Evolutionary conservation across 768 basidiomycete species (phyloP).

Genomic region (Lentinus tigrinus): DNA sequence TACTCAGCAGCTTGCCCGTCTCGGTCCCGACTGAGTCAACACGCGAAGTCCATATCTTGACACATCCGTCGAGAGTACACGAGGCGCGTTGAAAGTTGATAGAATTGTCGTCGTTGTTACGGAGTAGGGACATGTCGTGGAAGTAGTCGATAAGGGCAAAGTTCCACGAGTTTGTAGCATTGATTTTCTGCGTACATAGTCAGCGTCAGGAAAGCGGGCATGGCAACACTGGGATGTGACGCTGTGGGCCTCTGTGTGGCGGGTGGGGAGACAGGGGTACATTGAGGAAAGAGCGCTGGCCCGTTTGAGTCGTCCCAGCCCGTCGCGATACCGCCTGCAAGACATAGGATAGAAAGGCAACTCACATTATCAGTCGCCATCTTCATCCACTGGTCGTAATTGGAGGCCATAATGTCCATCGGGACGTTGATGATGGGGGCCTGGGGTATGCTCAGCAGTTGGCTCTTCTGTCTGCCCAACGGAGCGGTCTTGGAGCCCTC

Average conservation of each 20-base stretch:
- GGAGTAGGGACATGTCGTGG: conserved; percentile 93
- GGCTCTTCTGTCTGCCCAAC: conserved; percentile 53
- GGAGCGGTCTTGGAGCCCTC: conserved; percentile 27
- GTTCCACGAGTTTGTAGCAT: conserved; percentile 95
- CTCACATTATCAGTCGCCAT: conserved; percentile 97
- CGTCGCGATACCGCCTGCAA: neutral
- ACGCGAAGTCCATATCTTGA: conserved; percentile 98
- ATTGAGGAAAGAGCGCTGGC: neutral
- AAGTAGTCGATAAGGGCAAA: conserved; percentile 99
- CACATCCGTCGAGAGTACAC: conserved; percentile 95
- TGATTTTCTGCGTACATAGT: conserved; percentile 82
- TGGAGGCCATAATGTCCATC: conserved; percentile 84
- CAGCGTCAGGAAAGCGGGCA: neutral
- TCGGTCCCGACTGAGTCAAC: conserved; percentile 97
- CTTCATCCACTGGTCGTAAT: conserved; percentile 99
- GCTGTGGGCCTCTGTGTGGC: neutral
- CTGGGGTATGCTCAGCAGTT: conserved; percentile 59
- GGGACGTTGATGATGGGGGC: conserved; percentile 61
- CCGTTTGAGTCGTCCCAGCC: too few relatives aligned
- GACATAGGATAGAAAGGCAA: conserved; percentile 7
- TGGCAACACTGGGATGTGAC: conserved; percentile 1
- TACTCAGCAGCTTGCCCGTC: conserved; percentile 91
- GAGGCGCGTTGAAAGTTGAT: conserved; percentile 99
- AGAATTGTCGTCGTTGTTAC: conserved; percentile 90
- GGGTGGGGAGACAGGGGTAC: neutral